Evolutionary conservation across 2,329 filamentous ascomycete species (phyloP), one percentile per base, ranked within the genome.

Genomic region (Ophiostoma fasciatum): DNA sequence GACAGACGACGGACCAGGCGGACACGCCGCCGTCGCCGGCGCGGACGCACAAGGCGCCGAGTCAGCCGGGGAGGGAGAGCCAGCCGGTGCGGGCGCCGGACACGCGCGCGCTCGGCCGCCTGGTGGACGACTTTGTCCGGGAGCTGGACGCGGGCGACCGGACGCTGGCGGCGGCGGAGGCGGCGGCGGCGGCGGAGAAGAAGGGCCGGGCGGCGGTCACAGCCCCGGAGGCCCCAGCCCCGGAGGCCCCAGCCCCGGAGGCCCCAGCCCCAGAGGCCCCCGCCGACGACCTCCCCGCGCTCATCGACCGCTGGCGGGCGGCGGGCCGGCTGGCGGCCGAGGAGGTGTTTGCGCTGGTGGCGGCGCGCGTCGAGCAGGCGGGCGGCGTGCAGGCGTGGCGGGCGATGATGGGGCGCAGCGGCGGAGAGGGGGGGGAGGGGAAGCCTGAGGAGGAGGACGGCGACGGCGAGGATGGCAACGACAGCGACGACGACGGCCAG

Each of bases 301-400:
- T 82, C 44, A 65, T 71, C 28, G 51, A 50, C 4, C 77, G 68
- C 50, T 84, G 79, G 79, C 68, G 62, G 31, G 53, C 49, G 1
- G 69, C 72, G 14, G 71, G 68, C 40, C 64, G 75, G 42, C 57
- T 63, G 33, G 77, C 74, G 7, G 78, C 78, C 1, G 78, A 83
- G 45, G 74, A 80, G 47, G 56, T 82, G 10, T 82, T 78, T 51
- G 62, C 57, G 18, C 56, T 61, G 15, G 71, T 77, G 17, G 64
- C 66, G 42, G 72, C 76, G 12, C 33, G 51, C 19, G 47, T 50
- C 57, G 71, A 36, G 63, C 36, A 36, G 3, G 40, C 40, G 2
- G 66, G 45, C 4, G 51, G 49, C 2, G 44, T 40, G 17, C 44
- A 37, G 36, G 49, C 48, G 1, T 53, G 51, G 57, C 37, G 46